Base-by-base conservation (phyloP, 2,329 filamentous ascomycete species). In the Cryphonectria japonica region DNA sequence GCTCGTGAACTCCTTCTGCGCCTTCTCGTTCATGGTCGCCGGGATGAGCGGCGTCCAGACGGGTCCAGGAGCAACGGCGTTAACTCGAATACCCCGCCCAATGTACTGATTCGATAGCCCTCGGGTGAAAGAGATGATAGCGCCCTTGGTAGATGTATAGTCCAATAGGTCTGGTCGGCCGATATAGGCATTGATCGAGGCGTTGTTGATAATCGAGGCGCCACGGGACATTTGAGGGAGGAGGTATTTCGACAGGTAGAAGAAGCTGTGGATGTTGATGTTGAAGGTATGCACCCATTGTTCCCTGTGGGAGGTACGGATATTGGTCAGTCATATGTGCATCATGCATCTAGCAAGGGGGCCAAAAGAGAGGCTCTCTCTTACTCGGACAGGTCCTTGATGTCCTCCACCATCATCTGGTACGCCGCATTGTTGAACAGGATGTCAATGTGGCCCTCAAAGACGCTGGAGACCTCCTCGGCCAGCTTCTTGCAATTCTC, bases 271-370 rank as follows among this genome's bases (percentile, higher is more conserved):
- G 77, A 96, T 94, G 82, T 96, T 97, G 64, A 90, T 93, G 80
- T 93, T 86, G 82, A 97, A 95, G 0, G 92, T 95, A 71, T 90
- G 85, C 67, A 91, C 76, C 93, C 92, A 96, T 82, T 96, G 93
- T 6, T 93, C 91, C 77, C 88, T 91, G 71, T 50, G 11, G 37
- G 41, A 37, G 14, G 41, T 16, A 46, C 16, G 22, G n/a, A 13
- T 9, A 29, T 4, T 9, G 34, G 34, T 68, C 16, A 71, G 32
- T 46, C 19, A 16, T 11, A 37, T 3, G 9, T 29, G 13, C 16
- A n/a, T 37, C 19, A 2, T 14, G 4, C 19, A 37, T 26, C 11
- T 46, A 19, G 13, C 8, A 26, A 2, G 6, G 46, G 4, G 37
- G 19, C 54, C 43, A 32, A 1, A 34, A 46, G 37, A 19, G 82